phyloP scores from a whole-genome alignment of 257 asterid genomes.

The Solanum microdontum region DNA sequence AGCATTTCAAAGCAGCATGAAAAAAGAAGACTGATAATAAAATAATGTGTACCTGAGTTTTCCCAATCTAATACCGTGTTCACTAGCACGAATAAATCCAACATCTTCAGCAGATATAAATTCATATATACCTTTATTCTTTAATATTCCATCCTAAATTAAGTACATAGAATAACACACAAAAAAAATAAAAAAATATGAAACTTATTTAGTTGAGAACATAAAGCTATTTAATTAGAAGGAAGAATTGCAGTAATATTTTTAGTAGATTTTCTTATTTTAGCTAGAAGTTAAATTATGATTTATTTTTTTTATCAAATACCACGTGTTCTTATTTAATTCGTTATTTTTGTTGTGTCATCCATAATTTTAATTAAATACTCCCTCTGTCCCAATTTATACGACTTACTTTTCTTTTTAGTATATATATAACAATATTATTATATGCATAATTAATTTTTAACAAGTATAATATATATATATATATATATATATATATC shows the following conservation, averaged over 20 bases:
- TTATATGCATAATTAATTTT: not conserved
- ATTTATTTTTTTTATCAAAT: too few relatives aligned
- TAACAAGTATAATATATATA: too few relatives aligned
- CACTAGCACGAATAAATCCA: conserved; percentile 60
- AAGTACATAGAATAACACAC: not conserved
- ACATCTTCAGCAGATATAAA: conserved; percentile 83
- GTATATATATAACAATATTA: not conserved
- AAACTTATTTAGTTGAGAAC: too few relatives aligned
- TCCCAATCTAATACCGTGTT: conserved; percentile 80
- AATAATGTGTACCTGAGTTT: conserved; percentile 57
- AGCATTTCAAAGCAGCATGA: not conserved
- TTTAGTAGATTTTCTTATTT: too few relatives aligned
- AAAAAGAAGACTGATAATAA: not conserved
- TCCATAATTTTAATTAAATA: not conserved
- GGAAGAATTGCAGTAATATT: too few relatives aligned
- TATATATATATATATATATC: conserved; percentile 31
- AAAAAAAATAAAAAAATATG: too few relatives aligned
- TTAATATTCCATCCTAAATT: conserved; percentile 82
- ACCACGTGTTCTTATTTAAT: too few relatives aligned
- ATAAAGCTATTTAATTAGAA: too few relatives aligned
- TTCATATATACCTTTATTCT: conserved; percentile 71
- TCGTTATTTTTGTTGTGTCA: not conserved
- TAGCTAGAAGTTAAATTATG: too few relatives aligned
- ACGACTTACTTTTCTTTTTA: too few relatives aligned
- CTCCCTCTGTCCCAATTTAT: too few relatives aligned